Base-by-base conservation (phyloP, 139 green algal species). In the Marvania coccoides region DNA sequence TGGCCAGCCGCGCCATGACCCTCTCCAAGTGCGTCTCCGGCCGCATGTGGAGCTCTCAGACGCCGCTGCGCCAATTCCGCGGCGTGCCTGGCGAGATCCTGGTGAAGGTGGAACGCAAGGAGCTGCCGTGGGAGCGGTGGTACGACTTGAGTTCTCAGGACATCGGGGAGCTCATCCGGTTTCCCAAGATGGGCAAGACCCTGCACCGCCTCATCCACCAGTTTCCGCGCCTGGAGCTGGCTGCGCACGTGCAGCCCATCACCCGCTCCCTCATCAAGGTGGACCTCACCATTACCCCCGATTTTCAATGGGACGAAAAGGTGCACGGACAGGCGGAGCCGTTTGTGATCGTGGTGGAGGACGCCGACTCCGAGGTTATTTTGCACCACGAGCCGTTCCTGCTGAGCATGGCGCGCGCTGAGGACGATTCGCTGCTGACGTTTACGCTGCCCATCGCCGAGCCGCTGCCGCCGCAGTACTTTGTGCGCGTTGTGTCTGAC, bases 381-480 rank as follows among this genome's bases (percentile, higher is more conserved):
- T 82, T 99, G 73, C 90, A 99, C 83, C 73, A 91, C 58, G 85
- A 99, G 87, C 93, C 89, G 71, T 99, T 96, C 72, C 53, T 98
- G 58, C 87, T 99, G 37, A 94, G 91, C 78, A 87, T 86, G 73
- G 13, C 64, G 47, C 75, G 83, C 51, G 72, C 71, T 10, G 82
- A 93, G 38, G 87, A 95, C 33, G 94, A 98, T 71, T 85, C 94
- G 74, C 71, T 70, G 4, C 59, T 99, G 1, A 81, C 85, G 46
- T 97, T 99, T 81, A 97, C 89, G 0, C 81, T 99, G 55, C 88
- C 94, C 24, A 85, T 98, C 35, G 40, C 63, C 8, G 94, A 99
- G 76, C 94, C 94, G 5, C 77, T 98, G 63, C 94, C 94, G 7
- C 94, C 94, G 29, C 94, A 98, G 84, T 98, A 97, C 81, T 99